phyloP scores from a whole-genome alignment of 192 early-diverging fungal genomes.

The Obelidium mucronatum region DNA sequence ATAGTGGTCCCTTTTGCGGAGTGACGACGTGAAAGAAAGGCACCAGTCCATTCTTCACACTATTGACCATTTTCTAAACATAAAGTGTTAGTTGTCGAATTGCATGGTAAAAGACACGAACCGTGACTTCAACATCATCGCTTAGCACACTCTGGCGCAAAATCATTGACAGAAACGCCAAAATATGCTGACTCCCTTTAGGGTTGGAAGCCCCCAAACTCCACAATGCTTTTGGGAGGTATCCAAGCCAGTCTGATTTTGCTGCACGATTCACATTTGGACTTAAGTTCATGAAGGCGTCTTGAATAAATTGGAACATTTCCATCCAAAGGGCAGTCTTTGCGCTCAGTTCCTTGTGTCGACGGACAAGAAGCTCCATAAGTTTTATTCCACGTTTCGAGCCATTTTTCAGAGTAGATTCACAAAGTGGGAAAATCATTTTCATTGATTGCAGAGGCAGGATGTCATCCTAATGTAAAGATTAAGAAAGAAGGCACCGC shows the following conservation, averaged over 20 bases:
- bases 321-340: conserved; percentile 12
- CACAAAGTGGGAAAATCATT: conserved; percentile 29
- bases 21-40: conserved; percentile 22
- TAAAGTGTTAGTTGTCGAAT: neutral
- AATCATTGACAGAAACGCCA: conserved; percentile 6
- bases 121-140: too few relatives aligned
- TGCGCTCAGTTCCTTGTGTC: conserved; percentile 7
- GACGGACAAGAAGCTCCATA: conserved; percentile 2
- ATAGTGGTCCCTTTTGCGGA: conserved; percentile 10
- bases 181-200: neutral
- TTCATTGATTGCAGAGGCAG: conserved; percentile 18
- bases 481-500: neutral
- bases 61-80: neutral
- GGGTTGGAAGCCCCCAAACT: conserved; percentile 5
- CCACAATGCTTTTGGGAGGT: conserved; percentile 16
- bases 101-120: too few relatives aligned
- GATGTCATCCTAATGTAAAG: neutral
- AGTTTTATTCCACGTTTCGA: neutral
- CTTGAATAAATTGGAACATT: conserved; percentile 4
- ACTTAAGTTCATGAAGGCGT: neutral
- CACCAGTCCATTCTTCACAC: neutral
- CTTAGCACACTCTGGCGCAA: too few relatives aligned
- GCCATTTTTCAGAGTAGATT: neutral
- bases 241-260: conserved; percentile 9
- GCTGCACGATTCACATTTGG: neutral